Evolutionary conservation across 2,329 filamentous ascomycete species (phyloP).

Genomic region (Penicillium digitatum): DNA sequence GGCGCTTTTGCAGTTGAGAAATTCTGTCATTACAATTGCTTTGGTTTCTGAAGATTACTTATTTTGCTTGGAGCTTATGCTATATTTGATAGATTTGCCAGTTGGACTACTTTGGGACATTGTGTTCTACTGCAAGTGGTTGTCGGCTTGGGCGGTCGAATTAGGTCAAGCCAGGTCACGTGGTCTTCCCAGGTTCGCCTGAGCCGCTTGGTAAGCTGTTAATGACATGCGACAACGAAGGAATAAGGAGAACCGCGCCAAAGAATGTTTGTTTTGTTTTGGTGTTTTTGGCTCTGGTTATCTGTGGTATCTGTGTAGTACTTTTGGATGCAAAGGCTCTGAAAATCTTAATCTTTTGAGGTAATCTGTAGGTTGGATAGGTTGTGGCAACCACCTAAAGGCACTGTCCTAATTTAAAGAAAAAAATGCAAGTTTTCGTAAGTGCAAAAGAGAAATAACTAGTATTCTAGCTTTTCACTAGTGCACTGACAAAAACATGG

Average conservation of each 20-base stretch:
- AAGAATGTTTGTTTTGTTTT: not conserved
- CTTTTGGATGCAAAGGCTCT: not conserved
- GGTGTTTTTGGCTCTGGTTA: no score
- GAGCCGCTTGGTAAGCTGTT: not conserved
- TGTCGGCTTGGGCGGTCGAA: not conserved
- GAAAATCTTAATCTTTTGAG: no score
- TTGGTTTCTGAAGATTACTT: not conserved
- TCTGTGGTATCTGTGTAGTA: not conserved
- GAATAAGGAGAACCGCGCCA: not conserved
- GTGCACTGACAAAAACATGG: not conserved
- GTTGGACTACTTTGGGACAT: not conserved
- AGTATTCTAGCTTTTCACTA: not conserved
- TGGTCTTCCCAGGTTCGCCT: not conserved
- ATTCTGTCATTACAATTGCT: not conserved
- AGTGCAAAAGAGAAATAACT: not conserved
- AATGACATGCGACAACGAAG: not conserved
- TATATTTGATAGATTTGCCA: not conserved
- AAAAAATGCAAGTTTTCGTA: not conserved
- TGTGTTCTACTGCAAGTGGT: not conserved
- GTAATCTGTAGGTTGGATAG: not conserved
- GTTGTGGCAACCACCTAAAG: not conserved
- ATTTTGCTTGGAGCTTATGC: not conserved
- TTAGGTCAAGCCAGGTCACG: constrained; percentile 3
- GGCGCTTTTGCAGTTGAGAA: no score
- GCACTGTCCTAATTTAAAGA: not conserved